phyloP scores from a whole-genome alignment of 257 asterid species.

The Nemophila menziesii region DNA sequence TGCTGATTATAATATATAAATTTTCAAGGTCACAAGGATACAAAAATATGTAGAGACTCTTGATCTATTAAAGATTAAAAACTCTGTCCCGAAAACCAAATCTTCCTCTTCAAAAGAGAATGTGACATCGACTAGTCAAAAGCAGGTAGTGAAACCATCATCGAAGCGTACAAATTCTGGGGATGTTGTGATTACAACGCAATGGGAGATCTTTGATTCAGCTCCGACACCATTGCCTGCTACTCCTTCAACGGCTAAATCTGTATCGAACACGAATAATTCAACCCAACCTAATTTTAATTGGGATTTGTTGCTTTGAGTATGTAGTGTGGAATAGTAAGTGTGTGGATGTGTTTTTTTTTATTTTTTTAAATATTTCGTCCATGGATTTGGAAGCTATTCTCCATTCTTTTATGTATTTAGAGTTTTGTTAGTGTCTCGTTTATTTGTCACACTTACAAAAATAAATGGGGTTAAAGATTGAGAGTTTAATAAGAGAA shows the following conservation, averaged over 20 bases:
- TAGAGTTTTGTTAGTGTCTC: conserved; percentile 18
- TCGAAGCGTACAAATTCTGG: conserved; percentile 22
- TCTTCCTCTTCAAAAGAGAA: conserved; percentile 8
- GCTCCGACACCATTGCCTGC: conserved; percentile 11
- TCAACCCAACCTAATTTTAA: conserved; percentile 23
- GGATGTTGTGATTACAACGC: conserved; percentile 30
- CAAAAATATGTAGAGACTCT: conserved; percentile 36
- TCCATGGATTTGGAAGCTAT: conserved; percentile 18
- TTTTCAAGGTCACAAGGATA: conserved; percentile 24
- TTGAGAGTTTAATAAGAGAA: no score
- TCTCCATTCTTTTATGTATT: conserved; percentile 32
- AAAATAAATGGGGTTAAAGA: conserved; percentile 20
- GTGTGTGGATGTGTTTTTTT: conserved; percentile 18
- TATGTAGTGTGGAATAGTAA: conserved; percentile 8
- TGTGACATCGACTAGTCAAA: conserved; percentile 9
- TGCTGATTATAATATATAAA: background rate
- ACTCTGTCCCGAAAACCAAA: conserved; percentile 16
- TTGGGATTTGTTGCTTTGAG: conserved; percentile 41
- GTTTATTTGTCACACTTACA: conserved; percentile 8
- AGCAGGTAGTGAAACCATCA: conserved; percentile 7
- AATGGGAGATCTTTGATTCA: conserved; percentile 38
- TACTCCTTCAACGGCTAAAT: conserved; percentile 11
- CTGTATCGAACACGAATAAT: conserved; percentile 13
- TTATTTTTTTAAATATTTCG: background rate
- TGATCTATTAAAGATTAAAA: conserved; percentile 27